phyloP scores from a whole-genome alignment of 257 asterid species.

The Jasminum sambac region DNA sequence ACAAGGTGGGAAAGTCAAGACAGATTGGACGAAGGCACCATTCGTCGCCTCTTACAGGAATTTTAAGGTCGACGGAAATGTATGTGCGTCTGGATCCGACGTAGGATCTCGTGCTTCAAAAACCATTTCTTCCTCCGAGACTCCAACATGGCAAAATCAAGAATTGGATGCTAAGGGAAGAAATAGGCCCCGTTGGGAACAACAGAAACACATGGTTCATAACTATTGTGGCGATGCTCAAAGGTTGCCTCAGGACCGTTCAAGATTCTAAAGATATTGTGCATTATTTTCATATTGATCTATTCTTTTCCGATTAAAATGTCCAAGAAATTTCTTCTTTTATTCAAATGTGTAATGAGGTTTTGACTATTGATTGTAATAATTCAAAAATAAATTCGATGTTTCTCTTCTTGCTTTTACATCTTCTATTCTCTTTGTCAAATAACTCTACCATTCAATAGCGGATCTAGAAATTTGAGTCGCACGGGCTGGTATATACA shows the following conservation, averaged over 20 bases:
- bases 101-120: neutral
- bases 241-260: slow-evolving; percentile 28
- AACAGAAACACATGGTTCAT: slow-evolving; percentile 19
- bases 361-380: too few species aligned
- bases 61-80: slow-evolving; percentile 12
- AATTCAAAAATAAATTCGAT: too few species aligned
- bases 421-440: too few species aligned
- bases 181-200: slow-evolving; percentile 26
- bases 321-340: too few species aligned
- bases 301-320: too few species aligned
- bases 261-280: slow-evolving; percentile 2
- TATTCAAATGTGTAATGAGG: too few species aligned
- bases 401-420: too few species aligned
- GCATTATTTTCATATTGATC: too few species aligned
- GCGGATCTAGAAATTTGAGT: too few species aligned
- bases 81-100: slow-evolving; percentile 13
- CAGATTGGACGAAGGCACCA: slow-evolving; percentile 28
- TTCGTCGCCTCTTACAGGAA: slow-evolving; percentile 27
- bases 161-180: slow-evolving; percentile 24
- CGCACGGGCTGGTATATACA: too few species aligned
- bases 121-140: neutral
- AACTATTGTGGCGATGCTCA: slow-evolving; percentile 27
- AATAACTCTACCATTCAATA: too few species aligned
- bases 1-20: slow-evolving; percentile 33
- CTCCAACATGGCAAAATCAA: slow-evolving; percentile 26